Base-by-base conservation (phyloP, 2,329 filamentous ascomycete genomes). In the Fusarium devonianum region DNA sequence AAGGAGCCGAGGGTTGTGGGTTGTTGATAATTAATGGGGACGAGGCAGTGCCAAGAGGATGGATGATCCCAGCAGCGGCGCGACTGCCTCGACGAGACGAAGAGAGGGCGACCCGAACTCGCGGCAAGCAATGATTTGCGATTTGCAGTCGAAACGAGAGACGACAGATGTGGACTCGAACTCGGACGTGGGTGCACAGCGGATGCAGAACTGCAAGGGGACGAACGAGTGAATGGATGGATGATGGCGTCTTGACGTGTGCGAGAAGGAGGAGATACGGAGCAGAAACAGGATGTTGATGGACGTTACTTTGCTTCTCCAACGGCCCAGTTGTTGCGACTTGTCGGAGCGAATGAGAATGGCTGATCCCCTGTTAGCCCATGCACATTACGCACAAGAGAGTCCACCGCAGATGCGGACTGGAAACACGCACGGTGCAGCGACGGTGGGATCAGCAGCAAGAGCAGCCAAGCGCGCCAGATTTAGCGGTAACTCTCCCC, bases 361-460 rank as follows among this genome's bases (percentile, higher is more conserved):
- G 33, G 33, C 32, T 35, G 53, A 46, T 30, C 46, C 44, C 22
- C 23, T 35, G 30, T 25, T 45, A 33, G 33, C 17, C 39, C 36
- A 26, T 42, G 50, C 30, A 44, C 50, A 43, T 34, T 37, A 35
- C 37, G 18, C 47, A 44, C 33, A 46, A 19, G 22, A 16, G 51
- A 55, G 54, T n/a, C 51, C 62, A 63, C 44, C 52, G 57, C 62
- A 48, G 59, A 65, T 56, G 60, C 50, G 56, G 60, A 47, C 50
- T 60, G 53, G 62, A 46, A 52, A 51, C 55, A 49, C 49, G 48
- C 23, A 44, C 32, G 17, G 32, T 44, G 29, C 17, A 8, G 4
- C 13, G 34, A 12, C 25, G 14, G 25, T 32, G 38, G 37, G 21
- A n/a, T n/a, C 9, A 12, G 23, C 29, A 36, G 38, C 28, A 45